Base-by-base conservation (phyloP, 1,139 yeast species). In the Protomyces inundatus region DNA sequence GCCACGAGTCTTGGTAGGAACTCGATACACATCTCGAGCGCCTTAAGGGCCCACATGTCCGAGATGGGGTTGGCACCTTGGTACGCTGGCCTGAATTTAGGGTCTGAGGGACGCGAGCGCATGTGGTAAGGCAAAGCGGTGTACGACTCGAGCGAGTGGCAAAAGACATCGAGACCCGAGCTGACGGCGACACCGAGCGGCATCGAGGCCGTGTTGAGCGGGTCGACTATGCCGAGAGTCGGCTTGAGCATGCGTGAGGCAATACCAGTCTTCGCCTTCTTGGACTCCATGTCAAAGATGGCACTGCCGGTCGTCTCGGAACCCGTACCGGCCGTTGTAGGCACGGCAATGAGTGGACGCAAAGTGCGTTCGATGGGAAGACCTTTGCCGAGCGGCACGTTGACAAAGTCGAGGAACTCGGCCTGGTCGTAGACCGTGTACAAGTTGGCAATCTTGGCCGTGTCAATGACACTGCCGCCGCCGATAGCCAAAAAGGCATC, bases 241-340 rank as follows among this genome's bases (percentile, higher is more conserved):
- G 79, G 79, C 65, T 75, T 76, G 50, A 77, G 70, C 1, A 76
- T 75, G 5, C 79, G 73, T 50, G 75, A 74, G 30, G 79, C 77
- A 62, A 77, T 76, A 30, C 79, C 79, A 3, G 79, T 77, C 68
- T 77, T 77, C 66, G 79, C 73, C 66, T 74, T 73, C 46, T 71
- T 70, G 12, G 72, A 66, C 46, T 70, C 70, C 65, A 76, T 70
- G 66, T 77, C 79, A 68, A 77, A 68, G 54, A 68, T 67, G 10
- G 69, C 69, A 12, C 69, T 67, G 10, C 69, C 69, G 7, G 69
- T 67, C 9, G 69, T 68, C 59, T 68, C 69, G 39, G 69, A 68
- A 12, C 79, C 79, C 0, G 79, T 76, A 32, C 80, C 80, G 1
- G 81, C 79, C 57, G 81, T 77, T 67, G 79, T 81, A 2, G 80